phyloP scores from a whole-genome alignment of 495 filamentous ascomycete species.

The Podospora appendiculata region DNA sequence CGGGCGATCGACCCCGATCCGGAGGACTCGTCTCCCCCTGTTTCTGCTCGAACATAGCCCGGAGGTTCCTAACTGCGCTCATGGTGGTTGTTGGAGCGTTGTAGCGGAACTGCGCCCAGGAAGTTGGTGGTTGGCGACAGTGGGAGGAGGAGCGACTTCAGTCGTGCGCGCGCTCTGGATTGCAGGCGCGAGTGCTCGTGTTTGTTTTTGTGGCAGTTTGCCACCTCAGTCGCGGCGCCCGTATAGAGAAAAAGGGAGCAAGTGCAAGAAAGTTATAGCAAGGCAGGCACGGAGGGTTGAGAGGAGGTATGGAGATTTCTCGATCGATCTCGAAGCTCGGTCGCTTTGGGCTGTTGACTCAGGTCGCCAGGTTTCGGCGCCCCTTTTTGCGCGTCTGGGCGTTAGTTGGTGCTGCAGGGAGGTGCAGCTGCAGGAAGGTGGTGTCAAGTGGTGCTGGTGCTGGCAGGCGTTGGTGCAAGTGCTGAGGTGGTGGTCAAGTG shows the following conservation, averaged over 20 bases:
- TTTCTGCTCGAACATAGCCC: slow-evolving; percentile 82
- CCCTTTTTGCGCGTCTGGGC: not conserved
- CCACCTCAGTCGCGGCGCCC: no score
- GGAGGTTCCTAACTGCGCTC: slow-evolving; percentile 56
- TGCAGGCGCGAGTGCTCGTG: not conserved
- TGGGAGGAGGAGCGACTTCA: not conserved
- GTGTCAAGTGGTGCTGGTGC: no score
- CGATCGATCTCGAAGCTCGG: no score
- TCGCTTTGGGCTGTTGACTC: no score
- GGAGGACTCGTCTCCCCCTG: slow-evolving; percentile 51
- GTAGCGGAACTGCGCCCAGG: not conserved
- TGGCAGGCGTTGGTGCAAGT: no score
- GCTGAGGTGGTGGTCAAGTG: no score
- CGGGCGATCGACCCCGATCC: slow-evolving; percentile 68
- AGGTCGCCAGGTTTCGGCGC: not conserved
- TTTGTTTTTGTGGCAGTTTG: no score
- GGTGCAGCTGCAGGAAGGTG: not conserved
- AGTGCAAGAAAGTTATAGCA: no score
- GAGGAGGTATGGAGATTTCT: no score
- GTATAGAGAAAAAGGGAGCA: no score
- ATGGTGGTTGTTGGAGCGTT: slow-evolving; percentile 22
- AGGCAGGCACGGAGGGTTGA: no score
- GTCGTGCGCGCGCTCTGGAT: no score
- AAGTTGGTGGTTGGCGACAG: not conserved
- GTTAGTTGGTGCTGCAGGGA: not conserved